Evolutionary conservation across 768 basidiomycete species (phyloP).

Genomic region (Trametes punicea): DNA sequence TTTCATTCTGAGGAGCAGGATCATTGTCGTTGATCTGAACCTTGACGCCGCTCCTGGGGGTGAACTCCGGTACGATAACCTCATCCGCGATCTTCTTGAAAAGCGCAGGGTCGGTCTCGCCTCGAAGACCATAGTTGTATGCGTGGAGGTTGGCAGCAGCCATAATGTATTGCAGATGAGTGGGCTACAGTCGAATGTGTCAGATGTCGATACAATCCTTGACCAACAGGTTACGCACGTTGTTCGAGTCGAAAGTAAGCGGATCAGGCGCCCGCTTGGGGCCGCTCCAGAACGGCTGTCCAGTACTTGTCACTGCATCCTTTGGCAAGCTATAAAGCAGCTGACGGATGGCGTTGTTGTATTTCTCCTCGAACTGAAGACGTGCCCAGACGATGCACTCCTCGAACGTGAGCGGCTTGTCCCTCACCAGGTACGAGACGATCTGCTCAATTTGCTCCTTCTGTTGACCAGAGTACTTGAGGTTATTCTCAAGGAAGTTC

Average conservation of each 20-base stretch:
- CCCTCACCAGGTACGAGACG: constrained; percentile 81
- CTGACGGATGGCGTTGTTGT: constrained; percentile 90
- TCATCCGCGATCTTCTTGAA: constrained; percentile 85
- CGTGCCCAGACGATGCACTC: constrained; percentile 98
- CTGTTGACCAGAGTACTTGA: constrained; percentile 91
- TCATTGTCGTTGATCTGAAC: constrained; percentile 93
- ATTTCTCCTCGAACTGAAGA: constrained; percentile 91
- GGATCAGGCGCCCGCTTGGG: constrained; percentile 97
- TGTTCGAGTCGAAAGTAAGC: constrained; percentile 77
- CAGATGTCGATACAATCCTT: constrained; percentile 8
- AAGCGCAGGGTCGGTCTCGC: constrained; percentile 71
- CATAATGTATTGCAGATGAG: constrained; percentile 85
- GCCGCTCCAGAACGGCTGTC: constrained; percentile 98
- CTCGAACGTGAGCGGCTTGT: constrained; percentile 93
- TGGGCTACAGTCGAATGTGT: constrained; percentile 50
- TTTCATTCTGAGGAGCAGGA: constrained; percentile 58
- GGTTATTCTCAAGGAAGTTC: constrained; percentile 86
- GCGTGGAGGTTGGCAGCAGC: constrained; percentile 96
- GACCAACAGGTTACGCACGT: constrained; percentile 52
- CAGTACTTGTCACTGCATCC: constrained; percentile 86
- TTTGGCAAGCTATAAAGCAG: constrained; percentile 92
- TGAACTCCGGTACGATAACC: constrained; percentile 87
- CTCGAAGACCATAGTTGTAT: constrained; percentile 95
- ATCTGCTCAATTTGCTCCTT: constrained; percentile 88
- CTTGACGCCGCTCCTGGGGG: constrained; percentile 88